Conservation (phyloP, 352 stramenopile genomes). For the Phytophthora vignae region DNA sequence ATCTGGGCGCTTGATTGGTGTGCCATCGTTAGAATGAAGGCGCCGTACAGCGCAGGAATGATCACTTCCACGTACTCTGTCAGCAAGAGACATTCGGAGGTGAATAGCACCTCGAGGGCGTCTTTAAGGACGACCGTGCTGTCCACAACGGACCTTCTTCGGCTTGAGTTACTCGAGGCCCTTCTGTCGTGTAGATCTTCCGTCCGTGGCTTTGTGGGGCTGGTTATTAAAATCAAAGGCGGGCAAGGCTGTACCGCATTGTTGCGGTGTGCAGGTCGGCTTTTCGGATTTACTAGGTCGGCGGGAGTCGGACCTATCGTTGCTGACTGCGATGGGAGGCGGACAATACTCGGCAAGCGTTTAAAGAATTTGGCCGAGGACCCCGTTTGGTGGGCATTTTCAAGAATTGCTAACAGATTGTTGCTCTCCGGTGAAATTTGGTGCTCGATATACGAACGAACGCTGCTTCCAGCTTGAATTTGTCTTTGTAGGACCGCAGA, state of each 20-base stretch:
- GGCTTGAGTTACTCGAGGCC: background rate
- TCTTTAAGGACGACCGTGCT: background rate
- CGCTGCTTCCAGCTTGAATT: too few species aligned
- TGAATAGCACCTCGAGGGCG: conserved; percentile 21
- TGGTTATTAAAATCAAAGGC: too few species aligned
- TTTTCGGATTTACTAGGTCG: too few species aligned
- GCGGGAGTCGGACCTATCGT: background rate
- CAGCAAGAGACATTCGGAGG: conserved; percentile 32
- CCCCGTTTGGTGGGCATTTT: too few species aligned
- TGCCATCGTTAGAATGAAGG: conserved; percentile 8
- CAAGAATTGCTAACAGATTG: too few species aligned
- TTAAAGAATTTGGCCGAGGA: background rate
- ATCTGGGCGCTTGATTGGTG: conserved; percentile 22
- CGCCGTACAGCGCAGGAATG: conserved; percentile 29
- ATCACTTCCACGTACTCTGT: conserved; percentile 40
- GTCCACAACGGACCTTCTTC: background rate
- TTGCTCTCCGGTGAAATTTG: too few species aligned
- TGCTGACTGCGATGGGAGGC: background rate
- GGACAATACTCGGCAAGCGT: background rate
- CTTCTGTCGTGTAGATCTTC: background rate
- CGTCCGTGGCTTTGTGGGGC: background rate
- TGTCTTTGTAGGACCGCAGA: too few species aligned
- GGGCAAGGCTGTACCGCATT: too few species aligned
- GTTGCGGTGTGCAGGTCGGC: too few species aligned
- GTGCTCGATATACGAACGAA: too few species aligned